Percentiles rank a stretch among this genome's conserved stretches.
These are phyloP conservation scores for Byssothecium circinans DNA, from an alignment of 2,329 filamentous ascomycete species.

Conservation along the genomic window DNA sequence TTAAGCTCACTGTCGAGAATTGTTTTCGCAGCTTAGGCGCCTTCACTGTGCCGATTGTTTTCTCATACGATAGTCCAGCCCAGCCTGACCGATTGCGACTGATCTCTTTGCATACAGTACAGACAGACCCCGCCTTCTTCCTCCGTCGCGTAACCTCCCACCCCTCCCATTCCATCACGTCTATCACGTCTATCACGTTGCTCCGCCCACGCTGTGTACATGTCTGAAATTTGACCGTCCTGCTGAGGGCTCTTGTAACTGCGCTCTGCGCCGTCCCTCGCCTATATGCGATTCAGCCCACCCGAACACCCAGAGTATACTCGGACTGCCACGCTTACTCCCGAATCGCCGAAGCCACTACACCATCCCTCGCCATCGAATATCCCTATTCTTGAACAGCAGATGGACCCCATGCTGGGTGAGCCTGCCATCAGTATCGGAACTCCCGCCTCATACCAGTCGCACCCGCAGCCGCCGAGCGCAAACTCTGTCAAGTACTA, in stretches of 20 bases:
- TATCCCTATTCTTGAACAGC: slow-evolving; percentile 69
- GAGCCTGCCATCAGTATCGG: slow-evolving; percentile 63
- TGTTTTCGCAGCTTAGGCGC: no score
- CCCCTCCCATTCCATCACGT: not conserved
- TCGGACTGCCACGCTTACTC: slow-evolving; percentile 66
- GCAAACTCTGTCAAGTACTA: slow-evolving; percentile 34
- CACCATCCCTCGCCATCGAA: slow-evolving; percentile 68
- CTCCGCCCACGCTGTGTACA: slow-evolving; percentile 20
- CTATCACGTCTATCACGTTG: slow-evolving; percentile 3
- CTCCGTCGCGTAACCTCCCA: slow-evolving; percentile 2
- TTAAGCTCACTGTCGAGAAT: no score
- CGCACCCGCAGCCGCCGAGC: slow-evolving; percentile 37
- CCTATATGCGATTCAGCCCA: slow-evolving; percentile 59
- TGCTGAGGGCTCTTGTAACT: slow-evolving; percentile 16
- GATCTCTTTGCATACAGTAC: slow-evolving; percentile 6
- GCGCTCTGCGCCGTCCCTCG: slow-evolving; percentile 33
- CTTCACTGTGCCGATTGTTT: no score
- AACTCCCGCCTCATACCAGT: slow-evolving; percentile 34
- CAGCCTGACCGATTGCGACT: slow-evolving; percentile 1
- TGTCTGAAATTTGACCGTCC: slow-evolving; percentile 29
- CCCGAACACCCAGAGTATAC: slow-evolving; percentile 61
- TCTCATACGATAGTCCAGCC: no score
- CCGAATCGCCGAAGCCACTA: slow-evolving; percentile 70
- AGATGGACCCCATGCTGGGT: slow-evolving; percentile 72
- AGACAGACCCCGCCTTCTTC: slow-evolving; percentile 3